A percentile compares a stretch with the other conserved stretches of the same genome.
phyloP scores from a whole-genome alignment of 2,329 filamentous ascomycete genomes.

The Coleophoma eucalyptorum region DNA sequence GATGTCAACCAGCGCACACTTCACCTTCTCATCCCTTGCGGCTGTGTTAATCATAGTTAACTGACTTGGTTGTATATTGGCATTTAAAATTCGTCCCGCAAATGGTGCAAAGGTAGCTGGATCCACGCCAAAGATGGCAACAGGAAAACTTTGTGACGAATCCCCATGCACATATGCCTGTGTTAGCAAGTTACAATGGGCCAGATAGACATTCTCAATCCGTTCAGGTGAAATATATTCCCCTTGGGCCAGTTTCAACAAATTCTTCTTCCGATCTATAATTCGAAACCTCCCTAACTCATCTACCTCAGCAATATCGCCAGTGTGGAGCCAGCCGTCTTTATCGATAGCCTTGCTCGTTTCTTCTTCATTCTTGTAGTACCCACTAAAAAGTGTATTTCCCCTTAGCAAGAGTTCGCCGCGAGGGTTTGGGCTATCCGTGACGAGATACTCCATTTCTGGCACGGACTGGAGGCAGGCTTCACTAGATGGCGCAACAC shows the following conservation, averaged over 20 bases:
- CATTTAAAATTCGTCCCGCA: conserved; percentile 71
- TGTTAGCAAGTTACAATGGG: conserved; percentile 71
- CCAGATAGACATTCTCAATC: conserved; percentile 91
- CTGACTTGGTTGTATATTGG: conserved; percentile 61
- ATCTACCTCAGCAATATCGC: conserved; percentile 86
- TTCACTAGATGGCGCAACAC: conserved; percentile 64
- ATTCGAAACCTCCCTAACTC: conserved; percentile 83
- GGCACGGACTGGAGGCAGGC: conserved; percentile 81
- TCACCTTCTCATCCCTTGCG: conserved; percentile 65
- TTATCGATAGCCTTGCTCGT: conserved; percentile 76
- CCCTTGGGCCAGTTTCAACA: conserved; percentile 96
- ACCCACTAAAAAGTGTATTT: conserved; percentile 76
- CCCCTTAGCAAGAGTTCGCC: conserved; percentile 86
- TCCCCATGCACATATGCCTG: conserved; percentile 92
- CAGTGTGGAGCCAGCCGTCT: conserved; percentile 96
- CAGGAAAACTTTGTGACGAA: conserved; percentile 72
- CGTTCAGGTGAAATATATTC: conserved; percentile 98
- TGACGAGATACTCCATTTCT: conserved; percentile 87
- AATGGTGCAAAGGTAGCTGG: conserved; percentile 79
- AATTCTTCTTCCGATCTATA: conserved; percentile 96
- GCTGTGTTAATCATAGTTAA: conserved; percentile 63
- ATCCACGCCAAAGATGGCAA: conserved; percentile 85
- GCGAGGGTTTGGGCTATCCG: conserved; percentile 84
- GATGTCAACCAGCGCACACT: conserved; percentile 71
- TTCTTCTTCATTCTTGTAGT: conserved; percentile 87